Conservation (phyloP, 148 eudicot species). For the Polygonum maritimum region DNA sequence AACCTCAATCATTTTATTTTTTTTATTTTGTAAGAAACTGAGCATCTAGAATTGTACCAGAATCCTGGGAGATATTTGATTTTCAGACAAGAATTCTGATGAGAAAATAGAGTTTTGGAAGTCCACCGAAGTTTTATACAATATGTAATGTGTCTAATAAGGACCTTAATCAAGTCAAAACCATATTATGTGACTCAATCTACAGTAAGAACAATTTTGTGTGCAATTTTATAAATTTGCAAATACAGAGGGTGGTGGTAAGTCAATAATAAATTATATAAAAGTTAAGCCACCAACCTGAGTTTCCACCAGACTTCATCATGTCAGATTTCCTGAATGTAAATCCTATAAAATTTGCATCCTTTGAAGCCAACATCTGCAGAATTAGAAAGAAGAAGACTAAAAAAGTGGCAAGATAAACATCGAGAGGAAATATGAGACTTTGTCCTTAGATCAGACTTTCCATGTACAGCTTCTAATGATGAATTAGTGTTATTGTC, state of each 20-base stretch:
- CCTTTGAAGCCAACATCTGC: slow-evolving; percentile 80
- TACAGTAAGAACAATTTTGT: background rate
- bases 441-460: background rate
- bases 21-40: too few relatives aligned
- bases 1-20: too few relatives aligned
- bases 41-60: too few relatives aligned
- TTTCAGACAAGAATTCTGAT: too few relatives aligned
- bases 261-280: background rate
- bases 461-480: background rate
- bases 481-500: background rate
- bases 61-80: too few relatives aligned
- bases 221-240: background rate
- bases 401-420: background rate
- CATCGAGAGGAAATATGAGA: background rate
- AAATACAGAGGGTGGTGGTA: background rate
- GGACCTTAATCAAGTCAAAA: background rate
- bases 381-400: background rate
- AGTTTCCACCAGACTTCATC: slow-evolving; percentile 35
- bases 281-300: slow-evolving; percentile 31
- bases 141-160: background rate
- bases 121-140: too few relatives aligned
- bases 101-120: too few relatives aligned
- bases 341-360: slow-evolving; percentile 65
- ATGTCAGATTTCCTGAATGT: slow-evolving; percentile 68
- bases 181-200: background rate